phyloP scores from a whole-genome alignment of 495 filamentous ascomycete species.

The Lepidopterella palustris region DNA sequence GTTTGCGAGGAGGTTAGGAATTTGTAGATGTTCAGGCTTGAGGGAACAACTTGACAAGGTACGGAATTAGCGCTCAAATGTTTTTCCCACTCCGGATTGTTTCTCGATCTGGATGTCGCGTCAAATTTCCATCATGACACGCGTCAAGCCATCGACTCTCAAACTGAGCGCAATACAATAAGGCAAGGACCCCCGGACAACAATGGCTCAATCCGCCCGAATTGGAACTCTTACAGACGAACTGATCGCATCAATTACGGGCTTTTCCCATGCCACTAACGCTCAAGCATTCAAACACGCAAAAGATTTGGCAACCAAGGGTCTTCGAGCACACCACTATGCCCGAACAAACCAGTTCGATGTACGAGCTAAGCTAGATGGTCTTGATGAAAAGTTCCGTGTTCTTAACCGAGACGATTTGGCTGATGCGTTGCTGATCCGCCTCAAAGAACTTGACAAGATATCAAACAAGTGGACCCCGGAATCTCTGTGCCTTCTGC shows the following conservation, averaged over 20 bases:
- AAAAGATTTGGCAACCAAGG: constrained; percentile 47
- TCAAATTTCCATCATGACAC: too few species aligned
- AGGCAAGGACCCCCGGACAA: neutral
- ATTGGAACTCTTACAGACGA: constrained; percentile 48
- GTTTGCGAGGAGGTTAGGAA: neutral
- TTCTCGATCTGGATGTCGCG: too few species aligned
- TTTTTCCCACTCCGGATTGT: neutral
- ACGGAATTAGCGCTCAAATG: too few species aligned
- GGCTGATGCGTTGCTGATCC: constrained; percentile 64
- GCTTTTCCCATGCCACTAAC: constrained; percentile 24
- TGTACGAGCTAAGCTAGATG: constrained; percentile 62
- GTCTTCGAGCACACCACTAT: constrained; percentile 54
- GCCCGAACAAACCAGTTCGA: constrained; percentile 84
- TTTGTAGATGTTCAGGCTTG: neutral
- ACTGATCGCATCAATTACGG: constrained; percentile 42
- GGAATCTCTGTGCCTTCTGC: constrained; percentile 70
- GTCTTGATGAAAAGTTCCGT: constrained; percentile 82
- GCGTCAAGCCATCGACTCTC: too few species aligned
- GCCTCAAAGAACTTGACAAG: constrained; percentile 53
- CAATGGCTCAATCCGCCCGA: constrained; percentile 46
- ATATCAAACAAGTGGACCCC: constrained; percentile 57
- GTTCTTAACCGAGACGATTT: constrained; percentile 70
- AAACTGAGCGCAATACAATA: too few species aligned
- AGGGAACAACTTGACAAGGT: too few species aligned
- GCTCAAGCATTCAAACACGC: constrained; percentile 41